These are phyloP conservation scores for Sclerotinia borealis DNA, from an alignment of 2,329 filamentous ascomycete genomes.

Conservation along the genomic window DNA sequence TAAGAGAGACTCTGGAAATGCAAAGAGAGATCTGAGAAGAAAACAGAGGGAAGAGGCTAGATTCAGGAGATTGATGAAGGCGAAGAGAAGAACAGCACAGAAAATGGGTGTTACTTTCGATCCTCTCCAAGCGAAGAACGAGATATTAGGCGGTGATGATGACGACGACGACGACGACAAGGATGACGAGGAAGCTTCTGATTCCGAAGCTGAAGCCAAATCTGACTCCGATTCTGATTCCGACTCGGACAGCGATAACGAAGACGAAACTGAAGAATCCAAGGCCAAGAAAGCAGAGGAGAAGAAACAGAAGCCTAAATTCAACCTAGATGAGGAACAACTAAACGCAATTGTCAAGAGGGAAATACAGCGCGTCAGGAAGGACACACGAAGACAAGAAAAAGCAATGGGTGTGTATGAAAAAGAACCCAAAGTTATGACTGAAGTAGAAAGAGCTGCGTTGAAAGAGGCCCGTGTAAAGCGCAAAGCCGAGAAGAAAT, in stretches of 20 bases:
- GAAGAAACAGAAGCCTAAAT: constrained; percentile 9
- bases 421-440: neutral
- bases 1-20: constrained; percentile 21
- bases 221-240: constrained; percentile 9
- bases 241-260: neutral
- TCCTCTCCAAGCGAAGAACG: constrained; percentile 21
- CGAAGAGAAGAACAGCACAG: constrained; percentile 22
- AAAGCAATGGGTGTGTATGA: constrained; percentile 10
- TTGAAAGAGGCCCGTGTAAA: constrained; percentile 4
- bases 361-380: constrained; percentile 9
- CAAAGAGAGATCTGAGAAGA: constrained; percentile 19
- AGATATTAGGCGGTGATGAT: constrained; percentile 19
- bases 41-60: constrained; percentile 25
- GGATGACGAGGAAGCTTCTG: constrained; percentile 8
- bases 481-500: constrained; percentile 7
- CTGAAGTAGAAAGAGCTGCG: constrained; percentile 10
- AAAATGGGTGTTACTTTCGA: constrained; percentile 24
- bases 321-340: constrained; percentile 7
- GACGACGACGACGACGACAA: constrained; percentile 13
- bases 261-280: neutral
- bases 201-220: constrained; percentile 11
- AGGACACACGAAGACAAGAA: constrained; percentile 4
- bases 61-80: constrained; percentile 28
- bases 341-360: constrained; percentile 11
- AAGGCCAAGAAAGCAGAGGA: constrained; percentile 3